Conservation (phyloP, 176 grass and related monocot species). For the Guadua angustifolia region DNA sequence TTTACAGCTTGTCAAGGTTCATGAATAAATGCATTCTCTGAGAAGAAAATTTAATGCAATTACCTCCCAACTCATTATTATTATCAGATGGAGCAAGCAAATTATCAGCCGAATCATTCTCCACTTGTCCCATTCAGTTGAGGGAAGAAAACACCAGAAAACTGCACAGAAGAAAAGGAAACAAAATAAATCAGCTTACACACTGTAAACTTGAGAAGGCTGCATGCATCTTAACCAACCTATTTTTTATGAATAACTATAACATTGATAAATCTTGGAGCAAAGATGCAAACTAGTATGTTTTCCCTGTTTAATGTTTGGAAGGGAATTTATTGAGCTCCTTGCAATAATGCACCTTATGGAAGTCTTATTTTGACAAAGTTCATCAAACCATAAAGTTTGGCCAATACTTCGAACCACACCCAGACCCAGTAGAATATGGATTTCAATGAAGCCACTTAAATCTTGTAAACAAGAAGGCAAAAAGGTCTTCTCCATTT, state of each 20-base stretch:
- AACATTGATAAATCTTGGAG: neutral
- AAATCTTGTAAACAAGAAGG: neutral
- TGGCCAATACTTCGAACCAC: neutral
- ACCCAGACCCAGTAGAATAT: neutral
- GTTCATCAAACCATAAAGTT: neutral
- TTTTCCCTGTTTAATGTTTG: neutral
- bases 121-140: constrained; percentile 48
- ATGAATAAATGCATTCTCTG: constrained; percentile 1
- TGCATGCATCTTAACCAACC: neutral
- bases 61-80: constrained; percentile 49
- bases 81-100: constrained; percentile 29
- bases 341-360: neutral
- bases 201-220: constrained; percentile 1
- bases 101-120: constrained; percentile 34
- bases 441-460: neutral
- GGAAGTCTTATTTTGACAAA: neutral
- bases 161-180: constrained; percentile 19
- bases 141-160: constrained; percentile 14
- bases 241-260: neutral
- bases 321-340: neutral
- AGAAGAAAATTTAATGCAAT: constrained; percentile 27
- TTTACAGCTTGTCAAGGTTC: neutral
- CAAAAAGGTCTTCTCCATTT: neutral
- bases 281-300: neutral
- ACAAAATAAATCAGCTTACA: neutral